phyloP scores from a whole-genome alignment of 495 filamentous ascomycete species.

The Podospora bellae-mahoneyi region DNA sequence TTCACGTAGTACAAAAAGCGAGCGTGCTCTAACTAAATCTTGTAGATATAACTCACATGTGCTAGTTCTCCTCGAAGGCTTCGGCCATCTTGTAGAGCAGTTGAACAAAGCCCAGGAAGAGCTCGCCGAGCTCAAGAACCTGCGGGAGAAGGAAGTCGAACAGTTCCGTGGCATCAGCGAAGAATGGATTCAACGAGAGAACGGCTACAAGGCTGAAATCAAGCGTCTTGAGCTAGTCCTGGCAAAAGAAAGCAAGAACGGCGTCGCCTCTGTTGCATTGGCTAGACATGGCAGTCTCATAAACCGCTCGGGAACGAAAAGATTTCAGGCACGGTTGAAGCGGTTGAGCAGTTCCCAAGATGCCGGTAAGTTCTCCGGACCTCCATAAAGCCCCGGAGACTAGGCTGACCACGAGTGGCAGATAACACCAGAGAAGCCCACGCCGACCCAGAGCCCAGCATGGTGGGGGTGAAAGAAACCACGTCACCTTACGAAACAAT shows the following conservation, averaged over 20 bases:
- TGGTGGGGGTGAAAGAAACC: background rate
- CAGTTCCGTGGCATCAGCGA: slow-evolving; percentile 38
- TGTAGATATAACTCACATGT: slow-evolving; percentile 41
- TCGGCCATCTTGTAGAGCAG: slow-evolving; percentile 25
- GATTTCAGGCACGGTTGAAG: slow-evolving; percentile 35
- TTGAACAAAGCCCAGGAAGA: slow-evolving; percentile 22
- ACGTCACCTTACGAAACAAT: slow-evolving; percentile 15
- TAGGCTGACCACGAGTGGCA: slow-evolving; percentile 10
- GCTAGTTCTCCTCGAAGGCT: slow-evolving; percentile 41
- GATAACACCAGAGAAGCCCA: slow-evolving; percentile 2
- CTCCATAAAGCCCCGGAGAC: background rate
- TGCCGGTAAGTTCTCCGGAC: slow-evolving; percentile 14
- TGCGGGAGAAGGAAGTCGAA: slow-evolving; percentile 39
- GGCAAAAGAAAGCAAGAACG: slow-evolving; percentile 43
- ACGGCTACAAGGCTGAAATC: slow-evolving; percentile 45
- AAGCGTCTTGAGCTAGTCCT: slow-evolving; percentile 49
- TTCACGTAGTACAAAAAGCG: too few relatives aligned
- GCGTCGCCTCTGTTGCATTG: slow-evolving; percentile 45
- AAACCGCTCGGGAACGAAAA: slow-evolving; percentile 33
- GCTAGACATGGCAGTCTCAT: slow-evolving; percentile 44
- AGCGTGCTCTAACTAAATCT: background rate
- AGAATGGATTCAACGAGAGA: slow-evolving; percentile 42
- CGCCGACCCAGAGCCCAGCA: background rate
- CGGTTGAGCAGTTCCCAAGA: slow-evolving; percentile 24
- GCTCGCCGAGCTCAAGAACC: slow-evolving; percentile 29